A percentile compares a stretch with the other conserved stretches of the same genome.
These are phyloP conservation scores for Letharia columbiana DNA, from an alignment of 495 filamentous ascomycete species.

Conservation along the genomic window DNA sequence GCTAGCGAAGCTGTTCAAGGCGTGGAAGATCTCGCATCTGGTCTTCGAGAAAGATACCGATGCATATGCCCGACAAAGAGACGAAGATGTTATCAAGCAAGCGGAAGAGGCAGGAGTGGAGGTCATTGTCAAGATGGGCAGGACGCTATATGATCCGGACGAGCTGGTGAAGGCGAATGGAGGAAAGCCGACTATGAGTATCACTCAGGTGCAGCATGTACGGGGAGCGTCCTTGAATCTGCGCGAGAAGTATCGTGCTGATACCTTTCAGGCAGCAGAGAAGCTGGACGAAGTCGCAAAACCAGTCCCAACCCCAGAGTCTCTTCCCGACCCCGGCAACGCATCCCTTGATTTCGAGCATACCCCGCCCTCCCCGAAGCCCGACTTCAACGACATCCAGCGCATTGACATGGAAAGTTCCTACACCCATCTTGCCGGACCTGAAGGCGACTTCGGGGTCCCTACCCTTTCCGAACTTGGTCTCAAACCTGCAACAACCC, in stretches of 20 bases:
- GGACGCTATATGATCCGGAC: slow-evolving; percentile 61
- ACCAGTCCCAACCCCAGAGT: slow-evolving; percentile 46
- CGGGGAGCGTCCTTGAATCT: slow-evolving; percentile 16
- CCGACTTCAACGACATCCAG: slow-evolving; percentile 48
- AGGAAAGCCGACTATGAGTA: slow-evolving; percentile 62
- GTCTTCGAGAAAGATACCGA: slow-evolving; percentile 71
- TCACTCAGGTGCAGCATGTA: slow-evolving; percentile 49
- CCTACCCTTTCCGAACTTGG: slow-evolving; percentile 56
- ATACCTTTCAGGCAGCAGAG: slow-evolving; percentile 27
- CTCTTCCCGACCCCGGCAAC: slow-evolving; percentile 52
- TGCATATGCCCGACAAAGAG: slow-evolving; percentile 53
- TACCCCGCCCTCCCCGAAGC: slow-evolving; percentile 32
- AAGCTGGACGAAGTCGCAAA: slow-evolving; percentile 46
- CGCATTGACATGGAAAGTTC: slow-evolving; percentile 41
- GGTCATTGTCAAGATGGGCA: slow-evolving; percentile 48
- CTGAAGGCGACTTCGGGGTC: slow-evolving; percentile 51
- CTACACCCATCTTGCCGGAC: slow-evolving; percentile 51
- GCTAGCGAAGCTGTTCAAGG: slow-evolving; percentile 56
- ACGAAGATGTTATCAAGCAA: slow-evolving; percentile 43
- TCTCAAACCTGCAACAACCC: slow-evolving; percentile 46
- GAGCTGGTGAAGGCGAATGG: slow-evolving; percentile 52
- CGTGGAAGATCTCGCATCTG: slow-evolving; percentile 59
- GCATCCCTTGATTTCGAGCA: slow-evolving; percentile 48
- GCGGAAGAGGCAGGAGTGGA: slow-evolving; percentile 56
- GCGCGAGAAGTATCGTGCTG: background rate